Base-by-base conservation (phyloP, 768 basidiomycete species). In the Kwoniella europaea region DNA sequence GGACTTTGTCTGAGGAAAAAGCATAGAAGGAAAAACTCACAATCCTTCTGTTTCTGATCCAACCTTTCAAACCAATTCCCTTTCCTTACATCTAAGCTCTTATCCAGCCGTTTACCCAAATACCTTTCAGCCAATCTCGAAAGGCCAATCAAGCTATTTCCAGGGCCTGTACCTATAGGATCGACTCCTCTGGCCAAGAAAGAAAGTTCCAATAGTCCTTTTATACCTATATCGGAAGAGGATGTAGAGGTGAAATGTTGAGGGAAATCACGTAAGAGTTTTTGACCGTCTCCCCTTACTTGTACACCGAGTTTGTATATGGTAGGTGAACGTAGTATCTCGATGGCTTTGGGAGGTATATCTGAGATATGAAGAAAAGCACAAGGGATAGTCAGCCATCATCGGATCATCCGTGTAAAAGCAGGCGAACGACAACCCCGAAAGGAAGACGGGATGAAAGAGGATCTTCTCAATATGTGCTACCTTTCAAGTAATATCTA, bases 211-310 rank as follows among this genome's bases (percentile, higher is more conserved):
- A 83, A 74, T 13, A 81, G 56, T 10, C 55, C 54, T 10, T 63
- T 35, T 18, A 63, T 55, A n/a, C 67, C 63, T 20, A 20, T n/a
- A 7, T 22, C 13, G 22, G n/a, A 44, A 16, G 62, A 42, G 13
- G 63, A 46, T 20, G 65, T n/a, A 20, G 61, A 24, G 16, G 24
- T 57, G 66, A 80, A 76, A 9, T 69, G 44, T n/a, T 54, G 35
- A 2, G 75, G 74, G 58, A 75, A 83, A 59, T 83, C 82, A 9
- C 79, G 76, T 10, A 72, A 24, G 46, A 83, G 75, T 55, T 82
- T 82, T 42, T 63, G 54, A 1, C 73, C 78, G 64, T 83, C 82
- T 18, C 76, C 82, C 77, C 55, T 67, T 18, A 78, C 72, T 61
- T 77, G 72, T 1, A 82, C 80, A 12, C 80, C 80, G 1, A 73